Evolutionary conservation across 805 yeast species (phyloP), one percentile per base, ranked within the genome.

Genomic region (Kurtzmaniella cleridarum): DNA sequence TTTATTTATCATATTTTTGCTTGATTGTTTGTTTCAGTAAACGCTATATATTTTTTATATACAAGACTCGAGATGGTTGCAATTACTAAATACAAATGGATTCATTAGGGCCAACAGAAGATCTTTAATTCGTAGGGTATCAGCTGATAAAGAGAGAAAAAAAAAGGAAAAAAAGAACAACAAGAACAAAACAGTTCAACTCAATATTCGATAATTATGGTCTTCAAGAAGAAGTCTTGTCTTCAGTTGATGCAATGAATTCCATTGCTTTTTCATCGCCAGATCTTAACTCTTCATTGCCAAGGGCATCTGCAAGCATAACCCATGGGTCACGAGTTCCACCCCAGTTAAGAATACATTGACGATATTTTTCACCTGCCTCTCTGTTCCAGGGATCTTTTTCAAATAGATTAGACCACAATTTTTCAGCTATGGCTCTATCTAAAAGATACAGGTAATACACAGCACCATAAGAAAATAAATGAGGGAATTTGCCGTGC

Each of bases 401-500:
- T 3, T 61, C 66, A 57, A 93, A 93, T 30, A 91, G 63, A 34
- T 76, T 79, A 9, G 73, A 69, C 90, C 96, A 93, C 2, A 91
- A 75, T 52, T 79, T 80, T 18, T 88, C 78, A 0, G 98, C 97
- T 46, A 93, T 85, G 5, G 96, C 96, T 30, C 97, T 66, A 61
- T 93, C 98, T 40, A 93, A 74, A 37, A 93, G 60, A 56, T 93
- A 93, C 24, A 96, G 84, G 62, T 93, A 93, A 55, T 93, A 93
- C 1, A 90, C 85, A 0, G 97, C 86, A 1, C 98, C 98, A 54
- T 93, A 93, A 0, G 96, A 88, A 49, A 84, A 85, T 30, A 93
- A 64, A 55, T 93, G 98, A 1, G 96, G 95, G 61, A 93, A 90
- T 54, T 82, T 87, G 1, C 95, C 97, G 41, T 87, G 95, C 96